phyloP scores from a whole-genome alignment of 306 rosid genomes.

The Cyamopsis tetragonoloba region DNA sequence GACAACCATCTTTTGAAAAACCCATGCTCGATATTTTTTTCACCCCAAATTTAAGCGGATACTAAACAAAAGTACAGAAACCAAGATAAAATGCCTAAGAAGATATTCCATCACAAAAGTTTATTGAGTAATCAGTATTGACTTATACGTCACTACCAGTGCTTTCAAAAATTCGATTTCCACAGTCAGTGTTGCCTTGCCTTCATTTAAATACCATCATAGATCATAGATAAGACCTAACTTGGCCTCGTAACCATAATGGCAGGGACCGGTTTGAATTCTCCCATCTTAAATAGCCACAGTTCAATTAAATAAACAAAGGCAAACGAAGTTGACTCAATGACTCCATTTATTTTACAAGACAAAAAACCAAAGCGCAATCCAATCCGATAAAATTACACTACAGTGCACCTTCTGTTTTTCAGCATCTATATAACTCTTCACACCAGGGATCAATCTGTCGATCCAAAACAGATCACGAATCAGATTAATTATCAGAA shows the following conservation, averaged over 20 bases:
- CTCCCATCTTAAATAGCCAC: neutral
- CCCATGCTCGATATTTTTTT: neutral
- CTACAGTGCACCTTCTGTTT: conserved; percentile 37
- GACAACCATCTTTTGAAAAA: neutral
- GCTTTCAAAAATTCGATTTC: neutral
- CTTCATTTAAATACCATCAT: neutral
- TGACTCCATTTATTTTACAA: neutral
- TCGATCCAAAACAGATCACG: neutral
- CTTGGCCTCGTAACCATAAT: neutral
- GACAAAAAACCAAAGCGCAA: neutral
- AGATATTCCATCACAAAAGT: neutral
- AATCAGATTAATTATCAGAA: neutral
- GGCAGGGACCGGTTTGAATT: neutral
- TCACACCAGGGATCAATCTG: conserved; percentile 48
- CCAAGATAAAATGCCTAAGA: neutral
- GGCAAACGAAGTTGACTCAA: neutral
- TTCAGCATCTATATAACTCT: conserved; percentile 36
- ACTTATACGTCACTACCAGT: neutral
- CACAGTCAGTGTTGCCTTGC: neutral
- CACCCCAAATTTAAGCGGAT: neutral
- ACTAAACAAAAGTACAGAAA: neutral
- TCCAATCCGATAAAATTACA: neutral
- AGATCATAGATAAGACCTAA: neutral
- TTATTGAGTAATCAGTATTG: neutral
- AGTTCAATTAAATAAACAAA: neutral